These are phyloP conservation scores for Oenanthe javanica DNA, from an alignment of 140 eudicot species.

Conservation along the genomic window DNA sequence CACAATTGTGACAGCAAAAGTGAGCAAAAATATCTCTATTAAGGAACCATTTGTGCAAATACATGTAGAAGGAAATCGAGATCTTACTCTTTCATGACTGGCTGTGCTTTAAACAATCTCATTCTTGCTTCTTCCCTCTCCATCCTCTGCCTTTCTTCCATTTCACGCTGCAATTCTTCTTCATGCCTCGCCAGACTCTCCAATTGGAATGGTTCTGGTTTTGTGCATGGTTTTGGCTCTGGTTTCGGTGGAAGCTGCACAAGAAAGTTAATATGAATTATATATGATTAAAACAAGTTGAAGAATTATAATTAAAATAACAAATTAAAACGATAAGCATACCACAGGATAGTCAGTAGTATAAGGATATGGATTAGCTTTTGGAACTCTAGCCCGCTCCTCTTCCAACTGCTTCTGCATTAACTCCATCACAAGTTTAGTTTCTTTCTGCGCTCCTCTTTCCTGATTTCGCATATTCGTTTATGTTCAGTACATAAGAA, in stretches of 20 bases:
- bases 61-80: background rate
- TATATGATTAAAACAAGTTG: background rate
- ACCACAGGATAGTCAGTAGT: conserved; percentile 96
- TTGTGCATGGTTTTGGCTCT: conserved; percentile 79
- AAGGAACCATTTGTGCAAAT: background rate
- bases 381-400: conserved; percentile 71
- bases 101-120: conserved; percentile 84
- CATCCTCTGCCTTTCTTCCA: conserved; percentile 68
- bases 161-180: conserved; percentile 73
- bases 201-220: conserved; percentile 77
- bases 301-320: background rate
- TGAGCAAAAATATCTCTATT: background rate
- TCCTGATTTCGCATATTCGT: conserved; percentile 27
- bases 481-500: background rate
- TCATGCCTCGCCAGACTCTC: conserved; percentile 89
- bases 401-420: conserved; percentile 72
- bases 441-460: conserved; percentile 83
- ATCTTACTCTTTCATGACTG: conserved; percentile 68
- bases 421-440: conserved; percentile 48
- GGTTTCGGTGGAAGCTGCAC: conserved; percentile 90
- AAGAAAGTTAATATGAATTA: background rate
- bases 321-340: conserved; percentile 12
- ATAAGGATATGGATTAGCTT: conserved; percentile 84
- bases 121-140: conserved; percentile 75
- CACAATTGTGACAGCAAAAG: background rate